A percentile compares a stretch with the other conserved stretches of the same genome.
These are phyloP conservation scores for Eimeria sp. DNA, from an alignment of 169 alveolate genomes.

Conservation along the genomic window DNA sequence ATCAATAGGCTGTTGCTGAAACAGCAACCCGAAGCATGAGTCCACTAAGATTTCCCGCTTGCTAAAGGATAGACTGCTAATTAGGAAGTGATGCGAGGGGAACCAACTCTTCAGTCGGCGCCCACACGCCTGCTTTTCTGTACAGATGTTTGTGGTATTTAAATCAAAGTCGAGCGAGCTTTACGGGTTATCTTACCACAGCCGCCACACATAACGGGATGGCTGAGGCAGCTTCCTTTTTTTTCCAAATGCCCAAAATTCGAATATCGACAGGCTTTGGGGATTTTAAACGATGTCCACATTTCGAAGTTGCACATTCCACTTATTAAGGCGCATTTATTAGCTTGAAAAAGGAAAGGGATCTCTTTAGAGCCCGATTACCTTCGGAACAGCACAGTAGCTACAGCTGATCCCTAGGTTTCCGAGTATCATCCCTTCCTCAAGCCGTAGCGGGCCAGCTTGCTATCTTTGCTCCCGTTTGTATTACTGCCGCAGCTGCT, in stretches of 20 bases:
- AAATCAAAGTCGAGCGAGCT: not conserved
- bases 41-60: not conserved
- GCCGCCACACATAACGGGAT: not conserved
- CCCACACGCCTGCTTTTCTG: not conserved
- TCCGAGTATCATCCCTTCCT: not conserved
- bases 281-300: not conserved
- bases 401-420: not conserved
- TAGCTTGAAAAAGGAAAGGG: not conserved
- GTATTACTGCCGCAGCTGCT: not conserved
- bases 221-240: not conserved
- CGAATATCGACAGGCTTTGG: not conserved
- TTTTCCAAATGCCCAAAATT: not conserved
- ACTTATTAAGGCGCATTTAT: not conserved
- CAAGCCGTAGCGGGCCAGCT: not conserved
- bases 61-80: not conserved
- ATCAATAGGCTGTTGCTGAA: slow-evolving; percentile 43
- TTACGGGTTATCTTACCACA: not conserved
- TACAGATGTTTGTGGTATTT: not conserved
- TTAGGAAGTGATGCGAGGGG: not conserved
- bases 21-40: not conserved
- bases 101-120: not conserved
- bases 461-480: not conserved
- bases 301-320: not conserved
- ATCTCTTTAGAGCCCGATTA: not conserved
- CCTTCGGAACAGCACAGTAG: not conserved